A percentile compares a stretch with the other conserved stretches of the same genome.
Evolutionary conservation across 1,284 basidiomycete genomes (phyloP).

Genomic region (Heliocybe sulcata): DNA sequence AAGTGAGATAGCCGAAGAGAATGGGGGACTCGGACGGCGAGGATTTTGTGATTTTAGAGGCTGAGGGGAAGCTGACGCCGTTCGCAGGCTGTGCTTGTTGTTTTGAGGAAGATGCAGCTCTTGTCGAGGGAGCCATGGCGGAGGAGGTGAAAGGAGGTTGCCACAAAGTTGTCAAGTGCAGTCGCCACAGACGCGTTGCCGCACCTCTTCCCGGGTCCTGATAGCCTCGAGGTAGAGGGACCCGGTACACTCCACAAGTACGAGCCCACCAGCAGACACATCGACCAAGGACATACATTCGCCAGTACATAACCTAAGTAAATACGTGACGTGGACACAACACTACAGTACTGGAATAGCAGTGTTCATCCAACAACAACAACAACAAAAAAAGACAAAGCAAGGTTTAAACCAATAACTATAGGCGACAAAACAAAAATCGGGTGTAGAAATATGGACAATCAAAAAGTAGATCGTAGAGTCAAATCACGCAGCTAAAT

Average conservation of each 20-base stretch:
- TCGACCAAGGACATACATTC: too few species aligned
- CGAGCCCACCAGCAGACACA: too few species aligned
- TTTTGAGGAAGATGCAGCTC: background rate
- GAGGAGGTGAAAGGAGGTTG: background rate
- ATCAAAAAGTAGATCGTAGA: too few species aligned
- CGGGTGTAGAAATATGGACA: background rate
- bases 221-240: too few species aligned
- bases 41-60: background rate
- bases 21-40: background rate
- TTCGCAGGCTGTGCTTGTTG: background rate
- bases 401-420: slow-evolving; percentile 1
- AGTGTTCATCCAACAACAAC: background rate
- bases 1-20: slow-evolving; percentile 61
- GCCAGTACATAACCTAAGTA: background rate
- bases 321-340: background rate
- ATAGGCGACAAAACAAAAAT: background rate
- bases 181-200: background rate
- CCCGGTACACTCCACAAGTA: too few species aligned
- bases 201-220: background rate
- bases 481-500: slow-evolving; percentile 21
- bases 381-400: slow-evolving; percentile 5
- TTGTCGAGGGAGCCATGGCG: background rate
- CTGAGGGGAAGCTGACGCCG: background rate
- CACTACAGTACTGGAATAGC: background rate
- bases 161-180: background rate